Evolutionary conservation across 179 eudicot species (phyloP).

Genomic region (Actinidia chinensis): DNA sequence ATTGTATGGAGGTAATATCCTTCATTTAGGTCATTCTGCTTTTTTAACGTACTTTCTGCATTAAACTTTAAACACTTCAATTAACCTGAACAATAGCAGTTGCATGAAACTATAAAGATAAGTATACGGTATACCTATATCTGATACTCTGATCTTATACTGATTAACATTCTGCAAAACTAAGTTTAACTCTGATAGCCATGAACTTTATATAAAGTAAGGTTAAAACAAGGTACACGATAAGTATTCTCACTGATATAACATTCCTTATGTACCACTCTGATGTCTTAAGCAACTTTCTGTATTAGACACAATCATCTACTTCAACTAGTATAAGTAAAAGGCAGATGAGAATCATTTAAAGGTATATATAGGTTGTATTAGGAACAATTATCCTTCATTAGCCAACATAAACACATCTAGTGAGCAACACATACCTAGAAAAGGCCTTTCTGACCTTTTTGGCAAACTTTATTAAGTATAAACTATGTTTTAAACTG

Average conservation of each 20-base stretch:
- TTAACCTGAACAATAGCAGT: not conserved
- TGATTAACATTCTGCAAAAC: not conserved
- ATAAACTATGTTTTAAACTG: not conserved
- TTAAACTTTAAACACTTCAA: slow-evolving; percentile 1
- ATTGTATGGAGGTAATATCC: not conserved
- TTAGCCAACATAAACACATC: slow-evolving; percentile 11
- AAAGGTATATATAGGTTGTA: slow-evolving; percentile 4
- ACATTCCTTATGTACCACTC: not conserved
- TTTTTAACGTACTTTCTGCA: slow-evolving; percentile 11
- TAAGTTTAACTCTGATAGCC: not conserved
- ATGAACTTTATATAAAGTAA: not conserved
- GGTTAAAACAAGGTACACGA: not conserved
- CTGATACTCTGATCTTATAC: not conserved
- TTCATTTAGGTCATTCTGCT: slow-evolving; percentile 9
- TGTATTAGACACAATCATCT: not conserved
- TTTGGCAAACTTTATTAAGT: not conserved
- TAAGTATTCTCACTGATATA: not conserved
- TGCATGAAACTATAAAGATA: not conserved
- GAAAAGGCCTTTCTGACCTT: slow-evolving; percentile 1
- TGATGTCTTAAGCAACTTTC: not conserved
- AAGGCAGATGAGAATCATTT: not conserved
- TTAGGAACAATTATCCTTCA: slow-evolving; percentile 1
- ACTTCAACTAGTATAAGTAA: not conserved
- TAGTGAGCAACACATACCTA: not conserved
- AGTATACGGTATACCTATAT: not conserved